Evolutionary conservation across 495 filamentous ascomycete species (phyloP).

Genomic region (Hyaloscypha finlandica): DNA sequence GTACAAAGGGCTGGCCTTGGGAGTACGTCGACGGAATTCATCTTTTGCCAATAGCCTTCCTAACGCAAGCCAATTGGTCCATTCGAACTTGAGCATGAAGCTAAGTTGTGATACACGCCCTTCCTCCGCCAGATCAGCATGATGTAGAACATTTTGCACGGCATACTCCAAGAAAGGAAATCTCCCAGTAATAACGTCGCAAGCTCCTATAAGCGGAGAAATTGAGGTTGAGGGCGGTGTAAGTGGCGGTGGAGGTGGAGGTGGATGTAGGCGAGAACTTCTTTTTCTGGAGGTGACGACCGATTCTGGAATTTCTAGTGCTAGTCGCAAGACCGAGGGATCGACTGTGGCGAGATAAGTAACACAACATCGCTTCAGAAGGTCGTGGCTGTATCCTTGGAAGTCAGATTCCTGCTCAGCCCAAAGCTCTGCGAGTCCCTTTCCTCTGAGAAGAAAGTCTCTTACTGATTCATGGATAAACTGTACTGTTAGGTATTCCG

Average conservation of each 20-base stretch:
- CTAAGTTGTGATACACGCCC: conserved; percentile 20
- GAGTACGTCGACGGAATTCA: background rate
- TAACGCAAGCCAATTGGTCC: background rate
- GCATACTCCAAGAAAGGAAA: conserved; percentile 50
- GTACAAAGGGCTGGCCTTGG: conserved; percentile 39
- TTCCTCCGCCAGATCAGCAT: conserved; percentile 44
- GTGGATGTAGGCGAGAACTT: background rate
- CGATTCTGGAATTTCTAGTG: background rate
- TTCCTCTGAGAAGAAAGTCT: conserved; percentile 36
- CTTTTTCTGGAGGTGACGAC: conserved; percentile 19
- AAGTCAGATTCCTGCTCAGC: conserved; percentile 22
- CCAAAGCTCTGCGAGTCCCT: conserved; percentile 20
- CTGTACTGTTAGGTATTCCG: conserved; percentile 30
- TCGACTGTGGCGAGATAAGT: conserved; percentile 24
- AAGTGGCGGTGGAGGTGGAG: no score
- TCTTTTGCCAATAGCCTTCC: conserved; percentile 1
- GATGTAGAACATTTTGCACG: conserved; percentile 40
- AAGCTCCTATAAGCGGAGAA: background rate
- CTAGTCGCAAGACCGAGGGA: conserved; percentile 14
- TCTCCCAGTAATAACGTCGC: conserved; percentile 17
- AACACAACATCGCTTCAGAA: conserved; percentile 38
- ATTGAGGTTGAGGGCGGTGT: no score
- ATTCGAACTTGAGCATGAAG: background rate
- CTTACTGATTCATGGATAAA: conserved; percentile 45
- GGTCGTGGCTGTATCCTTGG: conserved; percentile 34